These are phyloP conservation scores for Lipomyces starkeyi DNA, from an alignment of 805 yeast genomes.

Conservation along the genomic window DNA sequence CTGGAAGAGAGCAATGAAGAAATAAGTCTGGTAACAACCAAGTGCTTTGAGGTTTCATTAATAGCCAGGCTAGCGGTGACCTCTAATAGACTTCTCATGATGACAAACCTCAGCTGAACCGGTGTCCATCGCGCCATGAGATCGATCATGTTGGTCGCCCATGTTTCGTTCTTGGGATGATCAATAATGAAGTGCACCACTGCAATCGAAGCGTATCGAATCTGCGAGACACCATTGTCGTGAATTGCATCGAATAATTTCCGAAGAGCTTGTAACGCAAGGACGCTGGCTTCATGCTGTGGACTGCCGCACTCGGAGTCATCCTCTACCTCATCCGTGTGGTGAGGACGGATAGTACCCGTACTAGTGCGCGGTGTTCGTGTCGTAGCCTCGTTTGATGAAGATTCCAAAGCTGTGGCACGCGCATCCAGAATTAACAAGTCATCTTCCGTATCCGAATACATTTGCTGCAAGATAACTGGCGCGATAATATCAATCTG, in stretches of 20 bases:
- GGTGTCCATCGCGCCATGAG: conserved; percentile 79
- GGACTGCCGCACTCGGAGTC: conserved; percentile 22
- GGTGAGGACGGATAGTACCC: background rate
- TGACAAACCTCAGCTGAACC: conserved; percentile 73
- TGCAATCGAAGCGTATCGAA: conserved; percentile 61
- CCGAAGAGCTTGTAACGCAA: conserved; percentile 54
- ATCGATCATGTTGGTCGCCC: conserved; percentile 66
- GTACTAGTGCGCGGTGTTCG: conserved; percentile 16
- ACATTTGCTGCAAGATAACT: conserved; percentile 23
- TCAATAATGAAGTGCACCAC: conserved; percentile 55
- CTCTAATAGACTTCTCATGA: conserved; percentile 52
- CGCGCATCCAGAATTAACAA: conserved; percentile 13
- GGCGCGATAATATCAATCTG: conserved; percentile 32
- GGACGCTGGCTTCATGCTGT: conserved; percentile 12
- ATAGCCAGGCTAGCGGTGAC: conserved; percentile 30
- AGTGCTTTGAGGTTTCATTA: conserved; percentile 43
- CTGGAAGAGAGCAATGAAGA: conserved; percentile 72
- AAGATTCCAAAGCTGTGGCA: background rate
- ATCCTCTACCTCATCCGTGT: background rate
- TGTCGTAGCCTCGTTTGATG: conserved; percentile 4
- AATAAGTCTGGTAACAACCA: conserved; percentile 54
- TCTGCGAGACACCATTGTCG: conserved; percentile 54
- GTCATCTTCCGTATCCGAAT: conserved; percentile 13
- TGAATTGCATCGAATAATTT: conserved; percentile 68
- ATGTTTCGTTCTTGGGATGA: conserved; percentile 44